Base-by-base conservation (phyloP, 441 rosid genomes). In the Populus hybrid region DNA sequence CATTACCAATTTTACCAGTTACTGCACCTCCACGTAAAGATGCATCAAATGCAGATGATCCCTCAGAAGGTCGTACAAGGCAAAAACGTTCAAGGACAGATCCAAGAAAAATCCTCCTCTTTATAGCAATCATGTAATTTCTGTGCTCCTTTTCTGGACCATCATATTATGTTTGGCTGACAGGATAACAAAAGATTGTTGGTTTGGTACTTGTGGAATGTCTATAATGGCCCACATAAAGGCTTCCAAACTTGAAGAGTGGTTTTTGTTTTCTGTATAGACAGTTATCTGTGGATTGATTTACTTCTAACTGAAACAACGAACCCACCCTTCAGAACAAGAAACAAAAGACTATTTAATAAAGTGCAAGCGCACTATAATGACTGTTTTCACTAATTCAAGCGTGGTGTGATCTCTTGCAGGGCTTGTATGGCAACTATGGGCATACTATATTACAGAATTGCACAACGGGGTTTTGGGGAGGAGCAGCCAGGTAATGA, bases 381-480 rank as follows among this genome's bases (percentile, higher is more conserved):
- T 18, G 24, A 10, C 35, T 42, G 21, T 69, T 36, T 82, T 16
- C 24, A 69, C 70, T 81, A 69, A 80, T 30, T 8, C 35, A 14
- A 64, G 20, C 32, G 5, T 76, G 42, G 11, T 65, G 12, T 70
- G 16, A 69, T 72, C 66, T 67, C 79, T 20, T 78, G 84, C 96
- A 95, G 98, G 96, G 98, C 99, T 10, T 95, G 98, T 83, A 87
- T 95, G 95, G 95, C 98, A 20, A 95, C 98, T n/a, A 95, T 95
- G 98, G 98, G 91, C 74, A 87, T 95, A 76, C 89, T 95, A 73
- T 95, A 95, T 79, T 92, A 92, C 89, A 90, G 96, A 89, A 88
- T 95, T 8, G 91, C 99, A 3, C 98, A 91, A 73, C 88, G 92
- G 36, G 97, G 89, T 70, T 85, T 92, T 3, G 92, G 87, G 34